Conservation (phyloP, 192 early-diverging fungal species). For the Coemansia sp. region DNA sequence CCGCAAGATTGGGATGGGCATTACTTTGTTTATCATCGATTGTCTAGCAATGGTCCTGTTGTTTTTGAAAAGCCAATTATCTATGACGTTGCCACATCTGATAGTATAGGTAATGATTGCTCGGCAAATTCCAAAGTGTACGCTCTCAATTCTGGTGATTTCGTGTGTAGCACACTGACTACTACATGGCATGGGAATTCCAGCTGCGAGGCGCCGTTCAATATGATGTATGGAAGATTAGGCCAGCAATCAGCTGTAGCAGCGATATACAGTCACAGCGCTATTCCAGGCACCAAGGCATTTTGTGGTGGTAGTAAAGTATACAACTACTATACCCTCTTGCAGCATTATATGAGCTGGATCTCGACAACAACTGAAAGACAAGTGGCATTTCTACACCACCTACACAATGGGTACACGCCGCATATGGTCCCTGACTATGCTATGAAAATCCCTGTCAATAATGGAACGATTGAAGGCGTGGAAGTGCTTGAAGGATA, state of each 20-base stretch:
- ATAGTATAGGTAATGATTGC: conserved; percentile 2
- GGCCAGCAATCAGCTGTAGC: neutral
- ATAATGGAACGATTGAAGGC: neutral
- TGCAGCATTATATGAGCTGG: conserved; percentile 44
- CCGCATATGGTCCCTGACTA: neutral
- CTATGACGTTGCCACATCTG: neutral
- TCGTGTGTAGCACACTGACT: conserved; percentile 16
- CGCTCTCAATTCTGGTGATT: conserved; percentile 14
- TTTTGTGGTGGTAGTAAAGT: conserved; percentile 21
- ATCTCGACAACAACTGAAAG: neutral
- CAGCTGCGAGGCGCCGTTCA: conserved; percentile 24
- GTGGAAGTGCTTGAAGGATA: neutral
- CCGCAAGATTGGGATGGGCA: conserved; percentile 16
- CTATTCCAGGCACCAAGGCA: conserved; percentile 13
- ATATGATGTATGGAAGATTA: conserved; percentile 11
- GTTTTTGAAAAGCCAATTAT: conserved; percentile 8
- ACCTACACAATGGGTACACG: neutral
- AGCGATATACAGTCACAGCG: conserved; percentile 30
- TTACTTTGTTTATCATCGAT: conserved; percentile 18
- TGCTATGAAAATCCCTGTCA: neutral
- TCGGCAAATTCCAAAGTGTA: conserved; percentile 2
- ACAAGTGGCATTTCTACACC: neutral
- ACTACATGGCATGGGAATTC: conserved; percentile 4
- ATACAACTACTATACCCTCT: conserved; percentile 27
- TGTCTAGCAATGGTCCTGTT: neutral